Base-by-base conservation (phyloP, 2,329 filamentous ascomycete species). In the Claviceps pazoutovae region DNA sequence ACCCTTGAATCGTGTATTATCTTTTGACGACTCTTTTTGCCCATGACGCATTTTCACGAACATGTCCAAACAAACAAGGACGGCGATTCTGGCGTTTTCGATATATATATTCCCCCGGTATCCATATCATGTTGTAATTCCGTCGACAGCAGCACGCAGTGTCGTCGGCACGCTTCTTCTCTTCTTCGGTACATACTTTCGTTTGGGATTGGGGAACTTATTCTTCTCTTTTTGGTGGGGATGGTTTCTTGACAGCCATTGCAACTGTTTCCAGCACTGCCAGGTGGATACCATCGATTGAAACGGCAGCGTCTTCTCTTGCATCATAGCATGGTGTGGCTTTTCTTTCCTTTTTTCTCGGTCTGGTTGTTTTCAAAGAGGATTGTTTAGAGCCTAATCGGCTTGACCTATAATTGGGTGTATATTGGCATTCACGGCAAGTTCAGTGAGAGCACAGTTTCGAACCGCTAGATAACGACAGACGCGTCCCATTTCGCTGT, bases 11-110 rank as follows among this genome's bases (percentile, higher is more conserved):
- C 14, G 36, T 19, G 16, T 19, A 43, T 3, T 7, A 44, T 50
- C 17, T 34, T 34, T 34, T 8, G 38, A 38, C 26, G 39, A 44
- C n/a, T 21, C 37, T 38, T 23, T 30, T 45, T 45, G 16, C 44
- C 13, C 16, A 39, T 37, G 23, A n/a, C 37, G 26, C 21, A 51
- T 46, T 17, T 46, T 56, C 59, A 63, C 21, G 57, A 61, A 53
- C 54, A 59, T 51, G 48, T 46, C 21, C 5, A 51, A 48, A 17
- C 30, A 34, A 26, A 39, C n/a, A 11, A 41, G 13, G 23, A 41
- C 26, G 36, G 21, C 48, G 42, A 50, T 48, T 23, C 16, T 44
- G 45, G 34, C 37, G 44, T 47, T 50, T 16, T n/a, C 7, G 14
- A 42, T 42, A 37, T 16, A 50, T 46, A 46, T 11, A 21, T 46